Evolutionary conservation across 441 rosid genomes (phyloP).

Genomic region (Rhodomyrtus psidioides): DNA sequence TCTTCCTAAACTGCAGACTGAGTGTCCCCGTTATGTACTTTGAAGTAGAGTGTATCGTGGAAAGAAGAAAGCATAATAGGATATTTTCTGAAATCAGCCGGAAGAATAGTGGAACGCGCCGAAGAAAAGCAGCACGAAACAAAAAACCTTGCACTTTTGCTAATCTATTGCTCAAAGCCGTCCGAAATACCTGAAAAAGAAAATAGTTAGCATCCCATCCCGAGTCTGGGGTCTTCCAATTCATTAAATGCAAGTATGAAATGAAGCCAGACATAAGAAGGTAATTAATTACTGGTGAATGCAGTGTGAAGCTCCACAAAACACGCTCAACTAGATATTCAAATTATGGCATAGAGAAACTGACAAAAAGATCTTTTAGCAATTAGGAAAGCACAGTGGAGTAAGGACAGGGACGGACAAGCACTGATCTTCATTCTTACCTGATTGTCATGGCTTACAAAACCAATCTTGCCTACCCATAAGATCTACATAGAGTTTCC

Average conservation of each 20-base stretch:
- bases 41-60: constrained; percentile 79
- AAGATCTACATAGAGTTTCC: neutral
- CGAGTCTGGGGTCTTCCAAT: neutral
- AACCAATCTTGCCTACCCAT: neutral
- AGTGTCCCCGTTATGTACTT: constrained; percentile 88
- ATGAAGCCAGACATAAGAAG: neutral
- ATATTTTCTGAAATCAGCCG: constrained; percentile 89
- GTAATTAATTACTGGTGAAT: neutral
- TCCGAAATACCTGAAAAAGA: constrained; percentile 68
- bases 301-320: neutral
- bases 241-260: neutral
- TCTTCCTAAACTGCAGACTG: constrained; percentile 85
- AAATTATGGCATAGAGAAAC: neutral
- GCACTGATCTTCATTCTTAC: neutral
- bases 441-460: neutral
- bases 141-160: constrained; percentile 99
- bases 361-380: neutral
- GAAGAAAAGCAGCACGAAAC: constrained; percentile 96
- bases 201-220: neutral
- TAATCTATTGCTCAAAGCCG: constrained; percentile 91
- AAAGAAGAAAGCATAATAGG: constrained; percentile 80
- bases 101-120: constrained; percentile 79
- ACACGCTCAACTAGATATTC: neutral
- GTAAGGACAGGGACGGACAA: neutral
- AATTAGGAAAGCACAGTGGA: neutral